Conservation (phyloP, 2,329 filamentous ascomycete species). For the Cytospora chrysosperma region DNA sequence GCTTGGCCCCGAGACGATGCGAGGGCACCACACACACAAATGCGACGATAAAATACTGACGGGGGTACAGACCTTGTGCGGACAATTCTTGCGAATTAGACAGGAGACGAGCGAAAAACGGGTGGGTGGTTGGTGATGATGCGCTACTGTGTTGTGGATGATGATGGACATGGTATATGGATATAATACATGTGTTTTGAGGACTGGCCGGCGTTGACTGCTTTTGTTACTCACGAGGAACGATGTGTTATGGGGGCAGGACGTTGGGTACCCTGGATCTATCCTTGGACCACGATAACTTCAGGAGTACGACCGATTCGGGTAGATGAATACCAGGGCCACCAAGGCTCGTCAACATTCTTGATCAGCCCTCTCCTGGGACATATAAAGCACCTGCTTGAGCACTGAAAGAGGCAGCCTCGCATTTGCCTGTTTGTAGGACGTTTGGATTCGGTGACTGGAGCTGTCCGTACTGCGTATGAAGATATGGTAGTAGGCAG, state of each 20-base stretch:
- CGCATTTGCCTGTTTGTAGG: background rate
- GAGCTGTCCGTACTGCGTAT: background rate
- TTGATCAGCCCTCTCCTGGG: background rate
- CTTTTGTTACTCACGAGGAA: constrained; percentile 23
- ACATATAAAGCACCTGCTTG: background rate
- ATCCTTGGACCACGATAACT: constrained; percentile 13
- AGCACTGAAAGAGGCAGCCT: too few species aligned
- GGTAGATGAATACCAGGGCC: constrained; percentile 13
- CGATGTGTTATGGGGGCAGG: constrained; percentile 12
- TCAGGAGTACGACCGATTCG: constrained; percentile 10
- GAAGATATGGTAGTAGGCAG: background rate
- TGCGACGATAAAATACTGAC: constrained; percentile 6
- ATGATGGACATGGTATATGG: constrained; percentile 10
- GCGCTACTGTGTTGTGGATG: background rate
- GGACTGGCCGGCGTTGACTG: constrained; percentile 23
- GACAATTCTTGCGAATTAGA: constrained; percentile 81
- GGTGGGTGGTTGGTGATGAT: background rate
- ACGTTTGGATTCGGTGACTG: background rate
- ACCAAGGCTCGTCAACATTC: constrained; percentile 8
- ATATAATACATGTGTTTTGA: constrained; percentile 23
- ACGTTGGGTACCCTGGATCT: constrained; percentile 19
- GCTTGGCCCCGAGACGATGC: background rate
- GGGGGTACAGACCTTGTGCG: constrained; percentile 68
- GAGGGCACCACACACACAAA: background rate
- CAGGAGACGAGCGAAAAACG: constrained; percentile 15